Evolutionary conservation across 2,329 filamentous ascomycete species (phyloP).

Genomic region (Cladosporium velox): DNA sequence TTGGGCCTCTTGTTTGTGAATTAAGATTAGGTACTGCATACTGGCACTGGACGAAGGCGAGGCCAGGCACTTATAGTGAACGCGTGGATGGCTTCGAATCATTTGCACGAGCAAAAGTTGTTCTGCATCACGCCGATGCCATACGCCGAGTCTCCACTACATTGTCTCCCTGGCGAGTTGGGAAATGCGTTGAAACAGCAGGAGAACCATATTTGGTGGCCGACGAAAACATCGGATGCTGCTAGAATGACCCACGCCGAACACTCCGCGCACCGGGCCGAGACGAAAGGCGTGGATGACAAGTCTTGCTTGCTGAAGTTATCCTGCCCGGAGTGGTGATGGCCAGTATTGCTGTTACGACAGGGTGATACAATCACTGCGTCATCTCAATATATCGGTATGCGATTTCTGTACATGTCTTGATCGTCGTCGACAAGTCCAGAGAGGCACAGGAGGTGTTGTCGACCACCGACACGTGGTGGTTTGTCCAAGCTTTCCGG

Average conservation of each 20-base stretch:
- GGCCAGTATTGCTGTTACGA: neutral
- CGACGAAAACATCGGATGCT: neutral
- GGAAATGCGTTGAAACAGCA: conserved; percentile 4
- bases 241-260: conserved; percentile 1
- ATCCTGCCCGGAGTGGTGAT: neutral
- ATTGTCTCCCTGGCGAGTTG: neutral
- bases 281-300: neutral
- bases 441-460: neutral
- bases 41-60: neutral
- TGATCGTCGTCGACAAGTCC: neutral
- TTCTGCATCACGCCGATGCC: conserved; percentile 7
- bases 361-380: neutral
- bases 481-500: neutral
- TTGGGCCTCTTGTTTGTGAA: neutral
- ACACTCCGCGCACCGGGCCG: neutral
- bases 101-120: neutral
- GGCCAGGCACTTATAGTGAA: conserved; percentile 4
- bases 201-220: neutral
- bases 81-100: conserved; percentile 5
- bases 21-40: conserved; percentile 8
- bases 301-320: neutral
- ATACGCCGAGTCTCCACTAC: conserved; percentile 9
- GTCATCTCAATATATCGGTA: neutral
- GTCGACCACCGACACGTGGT: neutral
- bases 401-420: neutral